Evolutionary conservation across 805 yeast species (phyloP).

Genomic region (Metschnikowia anglica): DNA sequence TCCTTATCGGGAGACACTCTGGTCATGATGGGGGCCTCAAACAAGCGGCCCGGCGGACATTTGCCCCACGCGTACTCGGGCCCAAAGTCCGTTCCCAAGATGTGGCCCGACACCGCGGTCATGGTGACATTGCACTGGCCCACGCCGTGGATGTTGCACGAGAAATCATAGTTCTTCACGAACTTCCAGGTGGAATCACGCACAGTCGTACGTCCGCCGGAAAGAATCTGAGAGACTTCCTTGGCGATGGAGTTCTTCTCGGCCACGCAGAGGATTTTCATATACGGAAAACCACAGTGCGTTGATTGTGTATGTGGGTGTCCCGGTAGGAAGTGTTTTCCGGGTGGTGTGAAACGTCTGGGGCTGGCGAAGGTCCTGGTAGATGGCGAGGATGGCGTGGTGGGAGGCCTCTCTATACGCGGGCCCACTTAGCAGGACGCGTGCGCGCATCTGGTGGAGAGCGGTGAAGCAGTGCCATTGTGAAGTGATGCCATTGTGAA

Average conservation of each 20-base stretch:
- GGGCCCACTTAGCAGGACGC: background rate
- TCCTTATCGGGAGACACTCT: conserved; percentile 39
- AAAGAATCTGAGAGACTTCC: conserved; percentile 69
- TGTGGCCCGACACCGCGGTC: conserved; percentile 92
- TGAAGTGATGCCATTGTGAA: no score
- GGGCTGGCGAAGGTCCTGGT: no score
- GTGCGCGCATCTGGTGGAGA: background rate
- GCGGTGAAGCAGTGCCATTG: conserved; percentile 1
- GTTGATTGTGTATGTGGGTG: no score
- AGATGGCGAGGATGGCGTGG: no score
- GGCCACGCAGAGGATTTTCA: conserved; percentile 90
- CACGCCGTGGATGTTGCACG: conserved; percentile 56
- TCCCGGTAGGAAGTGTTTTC: no score
- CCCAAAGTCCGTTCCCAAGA: conserved; percentile 65
- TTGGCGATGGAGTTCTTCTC: conserved; percentile 95
- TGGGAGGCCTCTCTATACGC: no score
- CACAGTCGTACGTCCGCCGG: conserved; percentile 62
- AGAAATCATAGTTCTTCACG: conserved; percentile 78
- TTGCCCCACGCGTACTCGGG: conserved; percentile 63
- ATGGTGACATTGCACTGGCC: conserved; percentile 80
- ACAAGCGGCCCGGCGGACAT: conserved; percentile 62
- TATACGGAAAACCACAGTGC: conserved; percentile 24
- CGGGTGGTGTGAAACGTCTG: no score
- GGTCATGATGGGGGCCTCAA: conserved; percentile 65
- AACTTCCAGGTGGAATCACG: conserved; percentile 56